These are phyloP conservation scores for Ceratobasidium sp. DNA, from an alignment of 1,284 basidiomycete species.

Conservation along the genomic window DNA sequence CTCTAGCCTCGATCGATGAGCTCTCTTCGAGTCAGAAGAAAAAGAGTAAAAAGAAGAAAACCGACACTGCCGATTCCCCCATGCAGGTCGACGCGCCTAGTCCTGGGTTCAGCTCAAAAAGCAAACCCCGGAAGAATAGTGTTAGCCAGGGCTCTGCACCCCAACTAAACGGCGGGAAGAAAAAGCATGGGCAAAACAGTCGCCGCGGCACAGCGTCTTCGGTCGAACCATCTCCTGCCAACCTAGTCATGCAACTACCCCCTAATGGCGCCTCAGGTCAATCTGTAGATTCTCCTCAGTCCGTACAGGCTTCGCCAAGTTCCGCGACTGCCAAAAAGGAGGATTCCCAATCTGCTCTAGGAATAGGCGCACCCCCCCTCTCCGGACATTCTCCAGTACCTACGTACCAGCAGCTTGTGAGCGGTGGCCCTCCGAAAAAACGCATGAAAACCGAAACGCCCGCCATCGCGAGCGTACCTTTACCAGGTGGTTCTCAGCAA, in stretches of 20 bases:
- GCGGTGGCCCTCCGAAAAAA: slow-evolving; percentile 33
- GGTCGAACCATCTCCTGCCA: slow-evolving; percentile 31
- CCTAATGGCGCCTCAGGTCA: slow-evolving; percentile 8
- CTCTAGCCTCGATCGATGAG: slow-evolving; percentile 5
- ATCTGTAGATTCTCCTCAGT: slow-evolving; percentile 24
- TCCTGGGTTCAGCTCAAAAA: slow-evolving; percentile 15
- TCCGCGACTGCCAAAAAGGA: slow-evolving; percentile 14
- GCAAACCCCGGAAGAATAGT: slow-evolving; percentile 33
- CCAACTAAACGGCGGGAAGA: slow-evolving; percentile 24
- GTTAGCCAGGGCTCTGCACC: slow-evolving; percentile 18
- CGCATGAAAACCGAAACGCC: slow-evolving; percentile 41
- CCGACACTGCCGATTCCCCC: slow-evolving; percentile 16
- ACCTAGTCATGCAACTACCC: slow-evolving; percentile 12
- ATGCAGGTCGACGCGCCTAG: slow-evolving; percentile 38
- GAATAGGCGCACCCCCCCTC: slow-evolving; percentile 23
- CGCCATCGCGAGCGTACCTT: slow-evolving; percentile 16
- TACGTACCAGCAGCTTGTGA: slow-evolving; percentile 13
- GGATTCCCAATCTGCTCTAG: slow-evolving; percentile 10
- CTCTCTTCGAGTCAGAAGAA: slow-evolving; percentile 30
- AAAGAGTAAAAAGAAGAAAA: slow-evolving; percentile 35
- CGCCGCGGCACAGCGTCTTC: slow-evolving; percentile 36
- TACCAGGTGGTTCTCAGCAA: slow-evolving; percentile 30
- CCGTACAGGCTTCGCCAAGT: slow-evolving; percentile 37
- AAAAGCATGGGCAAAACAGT: slow-evolving; percentile 22
- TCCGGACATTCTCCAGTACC: slow-evolving; percentile 21